Evolutionary conservation across 2,329 filamentous ascomycete species (phyloP), one percentile per base, ranked within the genome.

Genomic region (Hypomyces perniciosus): DNA sequence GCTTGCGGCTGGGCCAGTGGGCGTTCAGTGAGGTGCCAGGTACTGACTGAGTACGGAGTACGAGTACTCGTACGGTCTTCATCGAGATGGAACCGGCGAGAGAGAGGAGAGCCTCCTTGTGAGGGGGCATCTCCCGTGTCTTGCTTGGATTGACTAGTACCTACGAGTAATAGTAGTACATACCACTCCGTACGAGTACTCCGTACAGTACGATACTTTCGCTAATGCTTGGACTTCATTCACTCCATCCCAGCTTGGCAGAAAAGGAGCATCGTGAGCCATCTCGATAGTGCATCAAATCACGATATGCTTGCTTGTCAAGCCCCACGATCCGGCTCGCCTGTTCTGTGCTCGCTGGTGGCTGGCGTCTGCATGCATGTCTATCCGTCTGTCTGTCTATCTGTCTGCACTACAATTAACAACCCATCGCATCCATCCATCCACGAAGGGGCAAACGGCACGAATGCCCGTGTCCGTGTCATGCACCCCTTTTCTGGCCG

Each of bases 21-120:
- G 37, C 37, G 20, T 12, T 31, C 43, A 8, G 48, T 35, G 34
- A 46, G 42, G 8, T 46, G 37, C n/a, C 4, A 30, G 29, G 37
- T n/a, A 27, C 47, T 34, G 28, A 31, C 20, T 43, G 5, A 4
- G 45, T 29, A 45, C 48, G 48, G 48, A 50, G 48, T 39, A 45
- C 48, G n/a, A n/a, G 47, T 13, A 6, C 28, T 42, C 9, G 42
- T 41, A 44, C 48, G 45, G 48, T 50, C 10, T 6, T 20, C 20
- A 20, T 20, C 20, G 3, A 20, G 20, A 20, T 12, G 20, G 35
- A 41, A 50, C 48, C 44, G 48, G 20, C 20, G 20, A 20, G 20
- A 20, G 3, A 20, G 20, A 20, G 20, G 20, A 20, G 20, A 20
- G 20, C 20, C 20, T 20, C 20, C 20, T 20, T 20, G 20, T 2